These are phyloP conservation scores for Pouteria campechiana DNA, from an alignment of 179 eudicot genomes.

Conservation along the genomic window DNA sequence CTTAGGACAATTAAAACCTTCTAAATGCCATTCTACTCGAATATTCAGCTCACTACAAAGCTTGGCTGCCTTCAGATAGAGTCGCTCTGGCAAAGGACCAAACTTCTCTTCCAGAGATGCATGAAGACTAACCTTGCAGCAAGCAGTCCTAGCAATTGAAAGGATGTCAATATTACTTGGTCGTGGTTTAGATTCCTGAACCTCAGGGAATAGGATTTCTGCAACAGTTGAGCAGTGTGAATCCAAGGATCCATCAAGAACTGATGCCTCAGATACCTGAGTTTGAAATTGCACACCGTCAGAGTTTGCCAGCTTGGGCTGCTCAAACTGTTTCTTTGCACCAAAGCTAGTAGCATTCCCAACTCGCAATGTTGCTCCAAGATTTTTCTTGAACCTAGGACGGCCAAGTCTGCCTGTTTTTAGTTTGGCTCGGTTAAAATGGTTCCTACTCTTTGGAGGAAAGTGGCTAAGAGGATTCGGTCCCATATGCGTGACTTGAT, in stretches of 20 bases:
- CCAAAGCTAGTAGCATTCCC: slow-evolving; percentile 46
- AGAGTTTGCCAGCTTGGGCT: slow-evolving; percentile 23
- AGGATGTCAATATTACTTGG: slow-evolving; percentile 74
- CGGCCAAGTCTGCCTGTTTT: slow-evolving; percentile 78
- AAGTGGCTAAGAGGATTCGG: slow-evolving; percentile 33
- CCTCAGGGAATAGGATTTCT: slow-evolving; percentile 49
- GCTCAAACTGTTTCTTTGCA: slow-evolving; percentile 61
- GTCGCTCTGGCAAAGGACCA: slow-evolving; percentile 69
- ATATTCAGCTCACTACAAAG: slow-evolving; percentile 82
- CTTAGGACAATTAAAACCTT: slow-evolving; percentile 58
- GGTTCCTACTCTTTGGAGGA: slow-evolving; percentile 55
- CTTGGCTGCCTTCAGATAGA: slow-evolving; percentile 89
- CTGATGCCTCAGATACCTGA: slow-evolving; percentile 29
- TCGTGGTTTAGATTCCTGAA: slow-evolving; percentile 60
- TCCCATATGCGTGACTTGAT: slow-evolving; percentile 95
- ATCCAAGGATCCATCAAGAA: slow-evolving; percentile 55
- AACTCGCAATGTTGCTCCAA: slow-evolving; percentile 52
- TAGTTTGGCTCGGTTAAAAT: slow-evolving; percentile 56
- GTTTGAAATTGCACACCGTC: slow-evolving; percentile 28
- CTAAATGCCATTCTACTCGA: slow-evolving; percentile 70
- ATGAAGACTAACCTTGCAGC: slow-evolving; percentile 67
- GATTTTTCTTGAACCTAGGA: slow-evolving; percentile 65
- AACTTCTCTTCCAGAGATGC: slow-evolving; percentile 59
- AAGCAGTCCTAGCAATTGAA: slow-evolving; percentile 56
- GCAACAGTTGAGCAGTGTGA: slow-evolving; percentile 76